Evolutionary conservation across 2,329 filamentous ascomycete genomes (phyloP), one percentile per base, ranked within the genome.

Genomic region (Remersonia thermophila): DNA sequence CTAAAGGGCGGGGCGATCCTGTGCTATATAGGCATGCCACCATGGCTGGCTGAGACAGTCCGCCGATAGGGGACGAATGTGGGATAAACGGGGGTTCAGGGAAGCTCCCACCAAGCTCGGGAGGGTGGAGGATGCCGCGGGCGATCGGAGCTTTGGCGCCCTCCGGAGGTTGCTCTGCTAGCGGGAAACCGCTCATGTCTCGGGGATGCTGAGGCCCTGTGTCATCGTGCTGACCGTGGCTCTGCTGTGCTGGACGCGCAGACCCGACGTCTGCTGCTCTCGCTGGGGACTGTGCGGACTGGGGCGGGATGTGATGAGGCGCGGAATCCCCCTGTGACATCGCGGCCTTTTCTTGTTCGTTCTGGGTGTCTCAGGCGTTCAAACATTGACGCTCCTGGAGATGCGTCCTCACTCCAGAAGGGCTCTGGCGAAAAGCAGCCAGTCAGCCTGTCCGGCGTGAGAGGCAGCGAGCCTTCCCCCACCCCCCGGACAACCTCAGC

Each of bases 281-380:
- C 42, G 57, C 48, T 43, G 66, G 60, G 37, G 65, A 66, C 49
- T 56, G 61, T 45, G 64, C 62, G 46, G 61, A 46, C 49, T 58
- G 63, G 53, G 61, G 67, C 59, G 69, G 69, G 55, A 62, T 58
- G 65, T 70, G 65, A 56, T 60, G 65, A 68, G 69, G 61, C 59
- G 62, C 63, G 66, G 66, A 58, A 52, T 64, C 67, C 62, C 65
- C 68, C 65, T 74, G 70, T 63, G 72, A 76, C 74, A 78, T 78
- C 63, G 71, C 68, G 63, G 61, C 61, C 67, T 66, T 65, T 60
- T 71, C 69, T 65, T 70, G 68, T 66, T 58, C 61, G 57, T 60
- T 57, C 59, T 59, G 60, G 55, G 61, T 59, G 60, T 61, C 63
- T 57, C 58, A 58, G 60, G 59, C 61, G 62, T 62, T 64, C 57